Evolutionary conservation across 805 yeast genomes (phyloP).

Genomic region (Monosporozyma solicola): DNA sequence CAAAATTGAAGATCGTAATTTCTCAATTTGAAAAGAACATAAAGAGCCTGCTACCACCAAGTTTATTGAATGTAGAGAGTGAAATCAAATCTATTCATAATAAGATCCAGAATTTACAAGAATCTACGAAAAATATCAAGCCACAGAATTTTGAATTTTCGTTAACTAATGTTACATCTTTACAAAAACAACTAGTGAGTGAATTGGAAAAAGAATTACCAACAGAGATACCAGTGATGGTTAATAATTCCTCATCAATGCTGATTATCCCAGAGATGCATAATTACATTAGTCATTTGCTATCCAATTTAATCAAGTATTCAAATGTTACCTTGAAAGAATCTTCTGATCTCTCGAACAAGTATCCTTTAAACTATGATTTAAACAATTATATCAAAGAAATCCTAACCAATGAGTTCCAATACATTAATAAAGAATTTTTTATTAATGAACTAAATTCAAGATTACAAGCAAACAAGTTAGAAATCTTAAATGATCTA

Average conservation of each 20-base stretch:
- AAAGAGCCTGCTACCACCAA: conserved; percentile 22
- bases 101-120: not conserved
- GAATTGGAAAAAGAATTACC: conserved; percentile 21
- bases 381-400: conserved; percentile 26
- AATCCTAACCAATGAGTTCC: conserved; percentile 24
- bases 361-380: conserved; percentile 15
- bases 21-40: conserved; percentile 27
- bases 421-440: conserved; percentile 22
- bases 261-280: conserved; percentile 27
- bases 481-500: conserved; percentile 23
- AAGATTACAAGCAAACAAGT: conserved; percentile 19
- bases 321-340: not conserved
- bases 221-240: conserved; percentile 24
- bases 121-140: not conserved
- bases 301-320: conserved; percentile 11
- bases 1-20: conserved; percentile 22
- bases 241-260: conserved; percentile 17
- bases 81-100: conserved; percentile 4
- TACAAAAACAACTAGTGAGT: conserved; percentile 14
- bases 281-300: conserved; percentile 14
- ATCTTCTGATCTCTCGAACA: not conserved
- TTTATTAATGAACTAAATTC: conserved; percentile 22
- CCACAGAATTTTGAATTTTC: conserved; percentile 4
- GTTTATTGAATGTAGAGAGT: conserved; percentile 17
- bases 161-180: conserved; percentile 19